phyloP scores from a whole-genome alignment of 2,329 filamentous ascomycete species.

The Penicillium janthinellum region DNA sequence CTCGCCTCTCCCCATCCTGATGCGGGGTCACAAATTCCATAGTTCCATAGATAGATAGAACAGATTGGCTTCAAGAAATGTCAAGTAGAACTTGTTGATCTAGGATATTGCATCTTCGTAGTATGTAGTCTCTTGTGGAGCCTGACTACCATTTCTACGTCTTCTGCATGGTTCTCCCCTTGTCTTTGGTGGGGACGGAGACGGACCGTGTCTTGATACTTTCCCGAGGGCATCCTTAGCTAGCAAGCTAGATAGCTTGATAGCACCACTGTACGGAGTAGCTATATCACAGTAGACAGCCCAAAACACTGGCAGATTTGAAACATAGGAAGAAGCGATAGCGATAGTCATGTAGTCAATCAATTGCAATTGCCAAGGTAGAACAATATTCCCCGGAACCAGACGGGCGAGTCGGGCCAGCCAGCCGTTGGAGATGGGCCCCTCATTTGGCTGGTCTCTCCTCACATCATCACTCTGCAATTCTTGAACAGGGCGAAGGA shows the following conservation, averaged over 20 bases:
- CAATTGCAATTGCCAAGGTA: not conserved
- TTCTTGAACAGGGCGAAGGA: not conserved
- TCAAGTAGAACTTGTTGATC: not conserved
- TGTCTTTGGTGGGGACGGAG: not conserved
- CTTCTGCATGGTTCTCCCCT: not conserved
- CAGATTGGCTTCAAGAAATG: not conserved
- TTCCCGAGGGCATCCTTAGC: not conserved
- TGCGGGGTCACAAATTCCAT: not conserved
- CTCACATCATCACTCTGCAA: slow-evolving; percentile 5
- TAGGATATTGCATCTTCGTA: not conserved
- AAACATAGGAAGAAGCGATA: not conserved
- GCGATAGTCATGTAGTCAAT: not conserved
- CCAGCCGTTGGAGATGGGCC: slow-evolving; percentile 18
- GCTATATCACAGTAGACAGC: not conserved
- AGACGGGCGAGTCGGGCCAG: slow-evolving; percentile 7
- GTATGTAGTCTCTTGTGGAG: not conserved
- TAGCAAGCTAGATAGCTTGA: not conserved
- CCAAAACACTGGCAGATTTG: not conserved
- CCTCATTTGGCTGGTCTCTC: slow-evolving; percentile 16
- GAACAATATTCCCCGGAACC: not conserved
- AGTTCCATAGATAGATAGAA: not conserved
- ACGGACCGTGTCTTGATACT: not conserved
- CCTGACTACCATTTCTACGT: no score
- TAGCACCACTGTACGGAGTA: not conserved
- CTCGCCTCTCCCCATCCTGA: not conserved